A percentile compares a stretch with the other conserved stretches of the same genome.
Conservation (phyloP, 192 early-diverging fungal genomes). For the Rhizophagus prolifer region DNA sequence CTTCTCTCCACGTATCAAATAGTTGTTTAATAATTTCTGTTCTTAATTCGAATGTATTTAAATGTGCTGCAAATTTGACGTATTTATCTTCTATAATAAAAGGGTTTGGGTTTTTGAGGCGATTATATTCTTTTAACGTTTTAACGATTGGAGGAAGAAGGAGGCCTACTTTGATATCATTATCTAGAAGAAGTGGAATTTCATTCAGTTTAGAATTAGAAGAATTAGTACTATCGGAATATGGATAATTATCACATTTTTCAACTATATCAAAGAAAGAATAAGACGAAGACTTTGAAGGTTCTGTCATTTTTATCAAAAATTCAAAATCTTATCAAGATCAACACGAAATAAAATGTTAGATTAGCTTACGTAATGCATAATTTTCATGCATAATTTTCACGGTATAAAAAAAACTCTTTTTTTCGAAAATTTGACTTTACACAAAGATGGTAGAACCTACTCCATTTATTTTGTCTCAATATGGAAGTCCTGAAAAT, state of each 20-base stretch:
- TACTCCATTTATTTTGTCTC: not conserved
- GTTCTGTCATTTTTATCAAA: not conserved
- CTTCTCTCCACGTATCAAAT: constrained; percentile 39
- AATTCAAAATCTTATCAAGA: too few relatives aligned
- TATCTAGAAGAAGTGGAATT: constrained; percentile 37
- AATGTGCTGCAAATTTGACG: constrained; percentile 40
- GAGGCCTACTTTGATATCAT: constrained; percentile 39
- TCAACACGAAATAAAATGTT: too few relatives aligned
- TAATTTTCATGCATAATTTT: too few relatives aligned
- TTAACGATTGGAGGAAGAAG: constrained; percentile 36
- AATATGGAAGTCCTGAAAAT: not conserved
- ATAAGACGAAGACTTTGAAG: not conserved
- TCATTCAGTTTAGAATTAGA: not conserved
- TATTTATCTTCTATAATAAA: constrained; percentile 42
- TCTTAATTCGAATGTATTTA: constrained; percentile 35
- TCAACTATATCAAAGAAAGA: constrained; percentile 43
- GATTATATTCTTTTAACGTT: constrained; percentile 39
- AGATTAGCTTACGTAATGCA: too few relatives aligned
- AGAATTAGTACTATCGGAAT: constrained; percentile 16
- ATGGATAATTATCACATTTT: constrained; percentile 52
- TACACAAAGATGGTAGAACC: not conserved
- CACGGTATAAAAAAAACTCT: too few relatives aligned
- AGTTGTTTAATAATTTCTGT: constrained; percentile 38
- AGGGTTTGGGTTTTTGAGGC: constrained; percentile 24
- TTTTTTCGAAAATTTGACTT: not conserved